These are phyloP conservation scores for Elsinoe australis DNA, from an alignment of 2,329 filamentous ascomycete genomes.

Conservation along the genomic window DNA sequence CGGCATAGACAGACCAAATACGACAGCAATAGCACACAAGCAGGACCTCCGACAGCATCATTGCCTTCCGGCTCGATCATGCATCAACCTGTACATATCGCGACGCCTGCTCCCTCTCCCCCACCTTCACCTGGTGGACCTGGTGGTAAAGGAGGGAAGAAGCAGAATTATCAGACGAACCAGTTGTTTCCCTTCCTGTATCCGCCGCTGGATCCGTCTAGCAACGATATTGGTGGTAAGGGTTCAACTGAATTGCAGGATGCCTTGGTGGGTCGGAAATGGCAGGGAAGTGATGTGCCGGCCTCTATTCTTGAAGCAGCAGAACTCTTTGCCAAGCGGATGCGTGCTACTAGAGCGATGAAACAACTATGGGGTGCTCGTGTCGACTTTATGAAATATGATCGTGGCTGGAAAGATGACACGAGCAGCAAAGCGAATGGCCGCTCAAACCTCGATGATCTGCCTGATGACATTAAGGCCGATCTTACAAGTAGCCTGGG, in stretches of 20 bases:
- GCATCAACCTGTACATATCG: slow-evolving; percentile 93
- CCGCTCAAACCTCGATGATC: not conserved
- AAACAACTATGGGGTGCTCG: slow-evolving; percentile 92
- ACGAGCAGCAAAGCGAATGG: slow-evolving; percentile 16
- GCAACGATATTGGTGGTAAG: slow-evolving; percentile 85
- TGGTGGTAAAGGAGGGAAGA: slow-evolving; percentile 88
- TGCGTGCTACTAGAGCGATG: slow-evolving; percentile 85
- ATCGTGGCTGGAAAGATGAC: slow-evolving; percentile 68
- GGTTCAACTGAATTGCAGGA: slow-evolving; percentile 75
- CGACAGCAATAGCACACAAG: slow-evolving; percentile 43
- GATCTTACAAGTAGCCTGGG: not conserved
- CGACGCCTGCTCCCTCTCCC: slow-evolving; percentile 92
- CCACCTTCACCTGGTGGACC: slow-evolving; percentile 80
- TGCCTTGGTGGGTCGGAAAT: slow-evolving; percentile 68
- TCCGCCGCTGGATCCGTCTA: slow-evolving; percentile 79
- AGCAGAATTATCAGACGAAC: slow-evolving; percentile 98
- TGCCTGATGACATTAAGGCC: slow-evolving; percentile 2
- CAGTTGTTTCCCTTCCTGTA: slow-evolving; percentile 98
- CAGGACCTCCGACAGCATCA: slow-evolving; percentile 10
- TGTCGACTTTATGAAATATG: slow-evolving; percentile 83
- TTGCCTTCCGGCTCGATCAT: slow-evolving; percentile 63
- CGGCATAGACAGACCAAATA: slow-evolving; percentile 54
- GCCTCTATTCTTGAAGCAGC: slow-evolving; percentile 93
- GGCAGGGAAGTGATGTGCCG: slow-evolving; percentile 91
- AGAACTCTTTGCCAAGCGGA: slow-evolving; percentile 79